Conservation (phyloP, 306 rosid genomes). For the Rosa persica region DNA sequence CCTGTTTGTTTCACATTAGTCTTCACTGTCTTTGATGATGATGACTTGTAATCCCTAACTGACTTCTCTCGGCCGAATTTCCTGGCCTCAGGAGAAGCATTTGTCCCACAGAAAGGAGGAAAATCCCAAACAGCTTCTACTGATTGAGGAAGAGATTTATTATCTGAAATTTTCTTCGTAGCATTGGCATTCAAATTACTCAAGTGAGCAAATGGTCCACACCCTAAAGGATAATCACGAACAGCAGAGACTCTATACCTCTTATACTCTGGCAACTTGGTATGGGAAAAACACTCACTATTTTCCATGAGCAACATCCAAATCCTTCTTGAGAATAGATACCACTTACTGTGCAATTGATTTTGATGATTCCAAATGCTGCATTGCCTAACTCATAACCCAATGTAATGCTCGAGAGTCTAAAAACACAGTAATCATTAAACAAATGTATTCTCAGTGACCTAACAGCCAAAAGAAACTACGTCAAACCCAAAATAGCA, state of each 20-base stretch:
- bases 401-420: conserved; percentile 23
- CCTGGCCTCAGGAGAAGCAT: conserved; percentile 37
- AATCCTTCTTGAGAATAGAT: conserved; percentile 35
- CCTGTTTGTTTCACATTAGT: conserved; percentile 30
- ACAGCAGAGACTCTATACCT: conserved; percentile 50
- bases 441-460: neutral
- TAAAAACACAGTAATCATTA: neutral
- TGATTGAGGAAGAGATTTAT: conserved; percentile 53
- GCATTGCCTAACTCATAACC: conserved; percentile 24
- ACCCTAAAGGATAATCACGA: conserved; percentile 74
- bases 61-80: conserved; percentile 28
- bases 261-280: conserved; percentile 35
- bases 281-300: conserved; percentile 30
- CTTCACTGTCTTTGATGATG: conserved; percentile 23
- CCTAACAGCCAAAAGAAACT: neutral
- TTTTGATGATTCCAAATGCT: conserved; percentile 28
- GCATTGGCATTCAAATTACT: conserved; percentile 11
- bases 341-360: conserved; percentile 32
- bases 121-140: conserved; percentile 69
- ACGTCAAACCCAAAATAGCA: neutral
- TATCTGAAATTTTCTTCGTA: conserved; percentile 30
- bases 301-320: conserved; percentile 38
- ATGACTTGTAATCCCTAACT: conserved; percentile 27
- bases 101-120: conserved; percentile 71
- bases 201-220: conserved; percentile 49